These are phyloP conservation scores for Bruguiera gymnorhiza DNA, from an alignment of 345 rosid species.

Conservation along the genomic window DNA sequence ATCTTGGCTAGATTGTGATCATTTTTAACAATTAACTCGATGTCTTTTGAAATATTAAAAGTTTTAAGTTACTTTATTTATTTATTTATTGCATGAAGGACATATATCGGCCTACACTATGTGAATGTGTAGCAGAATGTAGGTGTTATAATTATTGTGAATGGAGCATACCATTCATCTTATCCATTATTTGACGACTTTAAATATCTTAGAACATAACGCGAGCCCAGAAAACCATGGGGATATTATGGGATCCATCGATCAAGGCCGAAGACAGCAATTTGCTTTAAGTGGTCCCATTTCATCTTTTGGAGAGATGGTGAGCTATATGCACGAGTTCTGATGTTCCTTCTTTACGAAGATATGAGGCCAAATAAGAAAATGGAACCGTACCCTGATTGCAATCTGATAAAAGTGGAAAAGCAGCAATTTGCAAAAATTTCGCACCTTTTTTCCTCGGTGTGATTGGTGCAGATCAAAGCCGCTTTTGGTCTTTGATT, in stretches of 20 bases:
- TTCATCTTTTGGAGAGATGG: background rate
- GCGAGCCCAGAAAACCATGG: background rate
- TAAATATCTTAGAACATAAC: background rate
- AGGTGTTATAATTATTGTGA: too few species aligned
- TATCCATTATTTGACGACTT: background rate
- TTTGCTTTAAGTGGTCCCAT: slow-evolving; percentile 4
- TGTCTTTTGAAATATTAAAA: too few species aligned
- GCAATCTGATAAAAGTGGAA: background rate
- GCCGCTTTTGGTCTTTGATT: background rate
- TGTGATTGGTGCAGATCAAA: background rate
- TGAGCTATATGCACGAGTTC: slow-evolving; percentile 8
- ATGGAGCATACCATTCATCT: background rate
- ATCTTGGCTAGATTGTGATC: too few species aligned
- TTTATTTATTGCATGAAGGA: too few species aligned
- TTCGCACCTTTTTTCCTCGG: background rate
- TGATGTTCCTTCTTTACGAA: slow-evolving; percentile 9
- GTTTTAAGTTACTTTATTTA: too few species aligned
- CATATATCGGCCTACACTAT: too few species aligned
- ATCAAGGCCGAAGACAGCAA: slow-evolving; percentile 2
- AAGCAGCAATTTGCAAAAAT: background rate
- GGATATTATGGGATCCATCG: background rate
- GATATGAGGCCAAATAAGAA: slow-evolving; percentile 8
- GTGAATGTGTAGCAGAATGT: too few species aligned
- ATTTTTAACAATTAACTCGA: too few species aligned
- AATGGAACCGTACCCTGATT: background rate